These are phyloP conservation scores for Rosellinia necatrix DNA, from an alignment of 2,329 filamentous ascomycete genomes.

Conservation along the genomic window DNA sequence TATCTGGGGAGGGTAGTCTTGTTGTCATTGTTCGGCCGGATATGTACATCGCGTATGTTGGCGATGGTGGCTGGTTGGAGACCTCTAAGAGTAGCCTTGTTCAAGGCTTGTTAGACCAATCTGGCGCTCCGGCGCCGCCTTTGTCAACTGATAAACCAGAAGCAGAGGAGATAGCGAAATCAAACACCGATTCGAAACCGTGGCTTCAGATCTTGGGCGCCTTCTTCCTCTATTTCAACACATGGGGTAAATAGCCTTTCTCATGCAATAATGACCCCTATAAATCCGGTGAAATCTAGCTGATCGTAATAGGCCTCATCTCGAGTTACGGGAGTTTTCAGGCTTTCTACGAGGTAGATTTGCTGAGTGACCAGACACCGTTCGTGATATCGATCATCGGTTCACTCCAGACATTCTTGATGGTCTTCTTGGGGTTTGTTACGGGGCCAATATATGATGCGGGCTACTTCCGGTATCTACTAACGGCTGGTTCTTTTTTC, in stretches of 20 bases:
- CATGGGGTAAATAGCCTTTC: not conserved
- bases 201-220: not conserved
- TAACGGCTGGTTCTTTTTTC: constrained; percentile 32
- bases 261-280: not conserved
- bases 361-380: constrained; percentile 15
- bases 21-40: not conserved
- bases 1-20: not conserved
- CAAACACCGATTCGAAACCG: not conserved
- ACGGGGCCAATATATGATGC: constrained; percentile 43
- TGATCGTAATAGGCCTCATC: not conserved
- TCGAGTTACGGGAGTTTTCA: constrained; percentile 35
- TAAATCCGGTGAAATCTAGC: not conserved
- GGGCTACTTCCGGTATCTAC: constrained; percentile 39
- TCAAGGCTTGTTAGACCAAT: no score
- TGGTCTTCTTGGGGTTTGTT: constrained; percentile 40
- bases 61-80: not conserved
- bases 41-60: not conserved
- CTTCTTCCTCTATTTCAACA: not conserved
- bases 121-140: no score
- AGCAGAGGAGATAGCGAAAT: no score
- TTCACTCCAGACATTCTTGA: constrained; percentile 40
- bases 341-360: constrained; percentile 34
- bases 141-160: no score
- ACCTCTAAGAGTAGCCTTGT: not conserved
- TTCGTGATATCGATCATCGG: constrained; percentile 41